A percentile compares a stretch with the other conserved stretches of the same genome.
These are phyloP conservation scores for Postia placenta DNA, from an alignment of 768 basidiomycete genomes.

Conservation along the genomic window DNA sequence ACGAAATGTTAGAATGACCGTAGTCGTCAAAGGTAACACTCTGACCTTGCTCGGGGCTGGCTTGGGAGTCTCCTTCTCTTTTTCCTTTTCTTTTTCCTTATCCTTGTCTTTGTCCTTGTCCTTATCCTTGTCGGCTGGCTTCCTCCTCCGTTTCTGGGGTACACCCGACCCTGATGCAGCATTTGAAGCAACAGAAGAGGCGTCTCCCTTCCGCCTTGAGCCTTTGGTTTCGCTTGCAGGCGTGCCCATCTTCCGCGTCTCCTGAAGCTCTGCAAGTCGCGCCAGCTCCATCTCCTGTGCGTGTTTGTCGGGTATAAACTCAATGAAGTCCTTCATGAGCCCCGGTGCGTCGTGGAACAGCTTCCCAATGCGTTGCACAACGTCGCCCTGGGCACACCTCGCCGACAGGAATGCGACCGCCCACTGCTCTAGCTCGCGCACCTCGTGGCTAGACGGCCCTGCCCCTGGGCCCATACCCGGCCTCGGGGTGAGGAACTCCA, in stretches of 20 bases:
- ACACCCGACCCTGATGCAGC: conserved; percentile 28
- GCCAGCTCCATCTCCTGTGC: conserved; percentile 17
- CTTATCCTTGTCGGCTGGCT: conserved; percentile 39
- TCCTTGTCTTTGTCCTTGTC: conserved; percentile 60
- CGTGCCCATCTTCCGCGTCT: conserved; percentile 14
- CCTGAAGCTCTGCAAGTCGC: conserved; percentile 18
- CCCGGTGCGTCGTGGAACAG: conserved; percentile 76
- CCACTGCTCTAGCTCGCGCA: conserved; percentile 26
- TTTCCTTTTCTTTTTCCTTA: conserved; percentile 69
- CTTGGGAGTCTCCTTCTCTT: conserved; percentile 40
- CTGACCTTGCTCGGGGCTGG: conserved; percentile 21
- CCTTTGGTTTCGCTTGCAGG: conserved; percentile 31
- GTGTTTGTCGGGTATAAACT: conserved; percentile 57
- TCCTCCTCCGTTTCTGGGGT: conserved; percentile 69
- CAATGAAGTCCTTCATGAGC: conserved; percentile 63
- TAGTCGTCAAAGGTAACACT: background rate
- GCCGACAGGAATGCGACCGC: conserved; percentile 11
- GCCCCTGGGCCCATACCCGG: background rate
- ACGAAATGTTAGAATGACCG: background rate
- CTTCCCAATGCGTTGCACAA: conserved; percentile 58
- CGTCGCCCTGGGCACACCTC: conserved; percentile 44
- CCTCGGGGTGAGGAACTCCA: conserved; percentile 50
- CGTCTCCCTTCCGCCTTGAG: conserved; percentile 24
- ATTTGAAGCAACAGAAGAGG: conserved; percentile 34
- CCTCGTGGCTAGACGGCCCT: conserved; percentile 28